These are phyloP conservation scores for Phialophora tarda DNA, from an alignment of 2,329 filamentous ascomycete species.

Conservation along the genomic window DNA sequence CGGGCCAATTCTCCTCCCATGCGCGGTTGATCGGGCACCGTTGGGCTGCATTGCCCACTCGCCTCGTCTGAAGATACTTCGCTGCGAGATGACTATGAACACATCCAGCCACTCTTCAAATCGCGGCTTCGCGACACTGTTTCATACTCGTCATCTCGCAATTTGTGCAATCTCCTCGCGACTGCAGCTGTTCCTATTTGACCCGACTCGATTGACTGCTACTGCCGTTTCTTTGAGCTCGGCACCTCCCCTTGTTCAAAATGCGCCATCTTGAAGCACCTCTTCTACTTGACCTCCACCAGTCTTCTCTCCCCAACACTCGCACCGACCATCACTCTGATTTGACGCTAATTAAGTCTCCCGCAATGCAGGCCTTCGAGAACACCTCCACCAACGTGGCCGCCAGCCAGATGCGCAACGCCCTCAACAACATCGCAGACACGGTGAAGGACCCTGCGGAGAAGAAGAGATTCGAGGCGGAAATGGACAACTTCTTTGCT, in stretches of 20 bases:
- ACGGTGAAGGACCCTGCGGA: constrained; percentile 77
- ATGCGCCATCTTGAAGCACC: constrained; percentile 29
- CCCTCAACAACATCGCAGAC: constrained; percentile 89
- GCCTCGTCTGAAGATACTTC: background rate
- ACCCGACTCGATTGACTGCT: background rate
- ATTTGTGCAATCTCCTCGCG: background rate
- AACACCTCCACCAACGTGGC: constrained; percentile 98
- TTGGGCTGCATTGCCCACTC: background rate
- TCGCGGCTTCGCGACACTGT: constrained; percentile 12
- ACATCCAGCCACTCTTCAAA: constrained; percentile 6
- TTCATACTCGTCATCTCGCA: constrained; percentile 21
- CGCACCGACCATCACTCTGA: background rate
- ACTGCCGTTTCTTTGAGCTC: constrained; percentile 10
- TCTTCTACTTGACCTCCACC: constrained; percentile 19
- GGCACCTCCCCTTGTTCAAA: constrained; percentile 21
- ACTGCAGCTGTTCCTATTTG: background rate
- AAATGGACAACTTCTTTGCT: constrained; percentile 99
- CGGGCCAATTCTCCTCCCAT: constrained; percentile 14
- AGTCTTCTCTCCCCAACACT: constrained; percentile 2
- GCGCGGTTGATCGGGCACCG: background rate
- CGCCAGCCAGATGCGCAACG: constrained; percentile 98
- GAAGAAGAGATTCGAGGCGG: constrained; percentile 89
- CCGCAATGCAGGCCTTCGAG: constrained; percentile 79
- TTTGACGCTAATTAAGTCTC: constrained; percentile 31
- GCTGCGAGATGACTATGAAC: constrained; percentile 9